Percentiles rank a stretch among this genome's conserved stretches.
Conservation (phyloP, 2,329 filamentous ascomycete species). For the Talaromyces sp. region DNA sequence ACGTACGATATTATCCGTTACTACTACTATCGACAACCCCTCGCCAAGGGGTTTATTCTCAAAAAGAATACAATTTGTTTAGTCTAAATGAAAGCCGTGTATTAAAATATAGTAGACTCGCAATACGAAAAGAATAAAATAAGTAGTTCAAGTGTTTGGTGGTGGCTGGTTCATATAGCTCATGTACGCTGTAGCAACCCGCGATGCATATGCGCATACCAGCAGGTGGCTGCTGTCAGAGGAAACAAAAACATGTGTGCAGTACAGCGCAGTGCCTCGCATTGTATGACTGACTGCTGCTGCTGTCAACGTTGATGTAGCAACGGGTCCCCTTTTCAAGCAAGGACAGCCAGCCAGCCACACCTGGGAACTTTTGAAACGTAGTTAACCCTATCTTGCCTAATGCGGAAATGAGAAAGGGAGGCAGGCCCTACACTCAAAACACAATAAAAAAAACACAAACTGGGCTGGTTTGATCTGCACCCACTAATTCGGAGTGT, state of each 20-base stretch:
- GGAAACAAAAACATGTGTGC: conserved; percentile 2
- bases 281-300: background rate
- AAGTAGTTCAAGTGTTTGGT: background rate
- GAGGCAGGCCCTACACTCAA: background rate
- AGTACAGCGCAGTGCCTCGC: background rate
- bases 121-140: background rate
- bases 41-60: background rate
- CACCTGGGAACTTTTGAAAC: background rate
- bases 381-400: background rate
- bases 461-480: background rate
- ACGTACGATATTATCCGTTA: background rate
- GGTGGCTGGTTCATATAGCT: conserved; percentile 3
- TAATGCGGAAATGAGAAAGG: background rate
- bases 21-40: background rate
- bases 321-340: background rate
- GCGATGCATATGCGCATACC: conserved; percentile 3
- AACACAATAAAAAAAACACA: background rate
- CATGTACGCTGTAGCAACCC: background rate
- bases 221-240: conserved; percentile 9
- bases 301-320: background rate
- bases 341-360: background rate
- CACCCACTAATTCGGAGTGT: background rate
- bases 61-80: background rate
- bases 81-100: background rate
- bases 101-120: background rate